Evolutionary conservation across 2,329 filamentous ascomycete species (phyloP), one percentile per base, ranked within the genome.

Genomic region (Hyphodiscus sp.): DNA sequence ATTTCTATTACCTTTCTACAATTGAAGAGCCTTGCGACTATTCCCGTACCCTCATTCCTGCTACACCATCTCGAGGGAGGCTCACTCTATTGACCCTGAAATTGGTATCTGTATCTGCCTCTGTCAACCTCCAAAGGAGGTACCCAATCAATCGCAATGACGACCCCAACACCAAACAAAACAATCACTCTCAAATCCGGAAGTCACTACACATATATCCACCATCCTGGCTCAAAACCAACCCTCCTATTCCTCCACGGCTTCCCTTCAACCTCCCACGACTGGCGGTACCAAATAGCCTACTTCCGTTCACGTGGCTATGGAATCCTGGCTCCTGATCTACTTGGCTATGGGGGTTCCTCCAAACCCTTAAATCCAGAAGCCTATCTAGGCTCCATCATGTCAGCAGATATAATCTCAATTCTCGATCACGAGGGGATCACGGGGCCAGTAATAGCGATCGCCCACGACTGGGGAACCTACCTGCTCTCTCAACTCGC

Each of bases 211-310:
- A 16, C 29, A 1, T 49, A 49, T n/a, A 41, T 41, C 8, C 47
- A 49, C 33, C 11, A 33, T 2, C 26, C 47, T 10, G 11, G 10
- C 9, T 16, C n/a, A 26, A 49, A 41, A 20, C 47, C 29, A 11
- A 49, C 47, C 15, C 29, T 78, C 3, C 64, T 79, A 15, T 68
- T 79, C 51, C 67, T 78, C 13, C 76, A 78, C 56, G 75, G 76
- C 33, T 76, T 76, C 48, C 75, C 76, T 26, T 76, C 74, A 4
- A 73, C 71, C 38, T 65, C 69, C 13, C 64, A 68, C 33, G 75
- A 78, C 64, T 79, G 74, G 57, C 54, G 56, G 15, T 23, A 44
- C 20, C 57, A 64, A 45, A 58, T 64, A n/a, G 20, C 47, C 19
- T 57, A 63, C 47, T 64, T 66, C 56, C 33, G 45, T 20, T 15